Evolutionary conservation across 345 rosid species (phyloP).

Genomic region (Salix koriyanagi): DNA sequence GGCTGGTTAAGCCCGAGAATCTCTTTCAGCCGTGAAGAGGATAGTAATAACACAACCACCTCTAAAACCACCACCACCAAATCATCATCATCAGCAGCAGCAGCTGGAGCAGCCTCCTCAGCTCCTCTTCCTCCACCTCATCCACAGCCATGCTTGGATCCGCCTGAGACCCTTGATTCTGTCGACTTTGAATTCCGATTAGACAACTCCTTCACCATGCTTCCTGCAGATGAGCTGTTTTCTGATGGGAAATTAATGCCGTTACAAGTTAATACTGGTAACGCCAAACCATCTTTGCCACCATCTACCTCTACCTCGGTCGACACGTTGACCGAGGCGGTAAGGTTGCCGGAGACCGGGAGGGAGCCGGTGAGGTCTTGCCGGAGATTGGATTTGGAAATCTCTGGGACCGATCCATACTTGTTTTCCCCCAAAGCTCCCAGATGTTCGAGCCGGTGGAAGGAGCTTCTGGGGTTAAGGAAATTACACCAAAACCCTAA

Average conservation of each 20-base stretch:
- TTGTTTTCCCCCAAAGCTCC: conserved; percentile 79
- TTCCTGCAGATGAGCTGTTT: conserved; percentile 91
- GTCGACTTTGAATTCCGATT: conserved; percentile 85
- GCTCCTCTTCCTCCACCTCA: background rate
- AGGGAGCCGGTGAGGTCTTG: conserved; percentile 24
- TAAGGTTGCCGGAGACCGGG: conserved; percentile 28
- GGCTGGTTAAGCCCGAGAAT: conserved; percentile 67
- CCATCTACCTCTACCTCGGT: background rate
- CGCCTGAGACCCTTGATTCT: conserved; percentile 30
- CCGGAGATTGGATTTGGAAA: conserved; percentile 36
- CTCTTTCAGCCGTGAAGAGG: conserved; percentile 53
- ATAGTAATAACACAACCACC: conserved; percentile 18
- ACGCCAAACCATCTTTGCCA: conserved; percentile 1
- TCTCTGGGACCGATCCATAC: conserved; percentile 40
- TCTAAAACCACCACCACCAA: background rate
- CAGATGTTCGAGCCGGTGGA: conserved; percentile 91
- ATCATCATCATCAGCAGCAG: background rate
- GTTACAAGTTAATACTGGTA: conserved; percentile 38
- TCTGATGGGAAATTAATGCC: conserved; percentile 84
- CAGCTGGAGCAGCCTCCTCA: too few species aligned
- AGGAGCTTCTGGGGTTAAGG: conserved; percentile 73
- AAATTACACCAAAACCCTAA: conserved; percentile 46
- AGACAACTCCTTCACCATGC: conserved; percentile 75
- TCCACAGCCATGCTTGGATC: conserved; percentile 16
- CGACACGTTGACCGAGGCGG: conserved; percentile 5